These are phyloP conservation scores for Colletotrichum sidae DNA, from an alignment of 2,329 filamentous ascomycete genomes.

Conservation along the genomic window DNA sequence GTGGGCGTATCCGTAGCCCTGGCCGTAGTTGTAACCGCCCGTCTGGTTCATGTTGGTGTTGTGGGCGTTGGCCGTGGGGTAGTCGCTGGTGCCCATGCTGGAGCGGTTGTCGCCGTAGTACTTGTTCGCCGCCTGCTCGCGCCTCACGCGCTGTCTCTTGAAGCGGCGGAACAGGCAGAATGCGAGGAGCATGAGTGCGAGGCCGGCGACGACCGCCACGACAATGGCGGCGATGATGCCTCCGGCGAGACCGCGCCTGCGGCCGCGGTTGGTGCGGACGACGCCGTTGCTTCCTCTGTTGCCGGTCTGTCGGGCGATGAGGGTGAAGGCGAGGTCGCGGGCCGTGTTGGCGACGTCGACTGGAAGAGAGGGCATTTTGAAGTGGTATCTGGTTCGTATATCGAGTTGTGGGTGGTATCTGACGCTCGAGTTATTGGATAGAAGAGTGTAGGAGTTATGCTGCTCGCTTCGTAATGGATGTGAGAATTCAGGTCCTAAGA, in stretches of 20 bases:
- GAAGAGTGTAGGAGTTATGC: neutral
- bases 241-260: slow-evolving; percentile 3
- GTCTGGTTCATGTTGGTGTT: slow-evolving; percentile 1
- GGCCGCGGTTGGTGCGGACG: neutral
- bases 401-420: neutral
- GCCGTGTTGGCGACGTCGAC: neutral
- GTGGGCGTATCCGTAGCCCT: slow-evolving; percentile 29
- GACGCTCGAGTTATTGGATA: no score
- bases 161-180: slow-evolving; percentile 15
- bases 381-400: no score
- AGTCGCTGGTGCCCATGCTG: slow-evolving; percentile 21
- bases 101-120: slow-evolving; percentile 31
- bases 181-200: slow-evolving; percentile 2
- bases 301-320: slow-evolving; percentile 6
- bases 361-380: slow-evolving; percentile 25
- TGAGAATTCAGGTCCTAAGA: neutral
- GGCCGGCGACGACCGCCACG: neutral
- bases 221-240: slow-evolving; percentile 33
- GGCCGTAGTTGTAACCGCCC: slow-evolving; percentile 17
- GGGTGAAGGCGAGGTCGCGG: neutral
- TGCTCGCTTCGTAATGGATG: neutral
- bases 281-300: neutral
- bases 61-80: neutral
- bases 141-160: slow-evolving; percentile 1
- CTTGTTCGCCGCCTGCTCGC: slow-evolving; percentile 28